These are phyloP conservation scores for Juglanconis sp. DNA, from an alignment of 2,329 filamentous ascomycete species.

Conservation along the genomic window DNA sequence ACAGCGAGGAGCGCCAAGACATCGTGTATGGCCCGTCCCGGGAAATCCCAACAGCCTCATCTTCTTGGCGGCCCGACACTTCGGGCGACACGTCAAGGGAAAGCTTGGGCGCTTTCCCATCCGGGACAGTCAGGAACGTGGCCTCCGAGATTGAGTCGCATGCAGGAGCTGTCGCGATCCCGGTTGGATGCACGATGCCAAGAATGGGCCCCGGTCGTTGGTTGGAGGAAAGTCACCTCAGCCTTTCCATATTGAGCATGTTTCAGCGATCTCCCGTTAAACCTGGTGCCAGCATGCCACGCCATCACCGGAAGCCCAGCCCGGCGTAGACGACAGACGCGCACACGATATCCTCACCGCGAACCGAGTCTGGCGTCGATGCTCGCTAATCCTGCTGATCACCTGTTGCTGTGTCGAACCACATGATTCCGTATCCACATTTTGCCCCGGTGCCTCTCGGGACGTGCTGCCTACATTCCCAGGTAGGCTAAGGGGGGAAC, in stretches of 20 bases:
- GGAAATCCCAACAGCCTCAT: background rate
- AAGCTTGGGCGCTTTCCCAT: slow-evolving; percentile 20
- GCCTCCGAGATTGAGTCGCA: slow-evolving; percentile 25
- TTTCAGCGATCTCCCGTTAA: slow-evolving; percentile 7
- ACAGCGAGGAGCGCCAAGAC: too few relatives aligned
- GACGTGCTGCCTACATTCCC: slow-evolving; percentile 6
- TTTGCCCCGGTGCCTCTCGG: background rate
- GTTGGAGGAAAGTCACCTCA: slow-evolving; percentile 22
- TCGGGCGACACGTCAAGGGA: background rate
- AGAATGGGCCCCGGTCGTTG: slow-evolving; percentile 7
- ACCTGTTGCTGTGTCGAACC: background rate
- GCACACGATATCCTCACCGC: too few relatives aligned
- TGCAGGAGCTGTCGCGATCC: slow-evolving; percentile 4
- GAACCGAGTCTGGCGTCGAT: too few relatives aligned
- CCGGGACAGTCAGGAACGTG: slow-evolving; percentile 28
- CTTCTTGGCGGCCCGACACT: background rate
- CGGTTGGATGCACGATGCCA: slow-evolving; percentile 21
- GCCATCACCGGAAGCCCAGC: too few relatives aligned
- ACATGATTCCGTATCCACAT: background rate
- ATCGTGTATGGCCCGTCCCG: too few relatives aligned
- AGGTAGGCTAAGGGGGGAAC: background rate
- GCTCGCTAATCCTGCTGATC: background rate
- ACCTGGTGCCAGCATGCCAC: too few relatives aligned
- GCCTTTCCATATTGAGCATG: slow-evolving; percentile 5
- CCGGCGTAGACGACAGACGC: too few relatives aligned